Evolutionary conservation across 345 rosid genomes (phyloP), one percentile per base, ranked within the genome.

Genomic region (Rhizophora apiculata): DNA sequence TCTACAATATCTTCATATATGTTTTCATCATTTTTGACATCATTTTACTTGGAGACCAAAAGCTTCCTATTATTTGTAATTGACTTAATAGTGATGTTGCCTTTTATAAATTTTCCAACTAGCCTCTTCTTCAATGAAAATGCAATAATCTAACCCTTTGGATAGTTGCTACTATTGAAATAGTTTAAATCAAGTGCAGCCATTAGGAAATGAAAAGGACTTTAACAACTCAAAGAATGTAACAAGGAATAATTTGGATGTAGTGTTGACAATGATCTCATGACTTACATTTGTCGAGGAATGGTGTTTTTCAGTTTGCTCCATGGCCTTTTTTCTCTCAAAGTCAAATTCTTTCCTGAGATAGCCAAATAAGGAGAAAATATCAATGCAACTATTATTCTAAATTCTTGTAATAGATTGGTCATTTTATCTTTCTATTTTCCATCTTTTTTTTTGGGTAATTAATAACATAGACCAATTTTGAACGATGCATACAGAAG

Each of bases 321-420:
- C 32, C 4, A 16, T 39, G 16, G 48, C n/a, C 46, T 48, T 69
- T 69, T 31, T 60, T 60, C 65, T 69, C 49, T 69, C 72, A 24
- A 27, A 21, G 52, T 60, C 60, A 61, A 30, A 69, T 18, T 48
- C 66, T 37, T 69, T 69, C 22, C 66, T 69, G 19, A 60, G 52
- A 32, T 56, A 58, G 36, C 22, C 51, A 55, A 32, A 55, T 21
- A 61, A 56, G 34, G 62, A 67, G 37, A n/a, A 55, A 11, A 19
- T 31, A 31, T n/a, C 9, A n/a, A 53, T 29, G 26, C 11, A 66
- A 5, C 5, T 53, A n/a, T 53, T 53, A 66, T 66, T 30, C 32
- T 9, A 53, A 53, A 19, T 29, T 37, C 51, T 64, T 32, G 13
- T 16, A 43, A 43, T 3, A 10, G 48, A 10, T 11, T 0, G 4